phyloP scores from a whole-genome alignment of 2,329 filamentous ascomycete species.

The Cercospora nicotianae region DNA sequence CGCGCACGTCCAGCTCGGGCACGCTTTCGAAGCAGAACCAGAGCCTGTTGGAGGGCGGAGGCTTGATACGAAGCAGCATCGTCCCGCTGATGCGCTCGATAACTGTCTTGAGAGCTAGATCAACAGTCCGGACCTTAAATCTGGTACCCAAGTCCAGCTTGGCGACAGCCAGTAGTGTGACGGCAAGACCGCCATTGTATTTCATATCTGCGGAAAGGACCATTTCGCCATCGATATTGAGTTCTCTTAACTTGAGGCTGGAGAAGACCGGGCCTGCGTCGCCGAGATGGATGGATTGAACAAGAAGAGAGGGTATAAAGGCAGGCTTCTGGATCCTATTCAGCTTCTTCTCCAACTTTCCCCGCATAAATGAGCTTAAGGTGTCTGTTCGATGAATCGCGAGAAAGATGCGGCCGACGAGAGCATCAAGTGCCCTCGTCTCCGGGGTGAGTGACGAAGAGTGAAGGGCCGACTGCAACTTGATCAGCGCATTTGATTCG shows the following conservation, averaged over 20 bases:
- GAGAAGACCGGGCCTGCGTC: slow-evolving; percentile 85
- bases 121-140: slow-evolving; percentile 88
- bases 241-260: slow-evolving; percentile 81
- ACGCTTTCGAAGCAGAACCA: slow-evolving; percentile 95
- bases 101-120: slow-evolving; percentile 81
- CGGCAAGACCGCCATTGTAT: slow-evolving; percentile 83
- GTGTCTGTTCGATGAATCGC: slow-evolving; percentile 82
- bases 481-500: slow-evolving; percentile 82
- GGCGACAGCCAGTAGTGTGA: slow-evolving; percentile 90
- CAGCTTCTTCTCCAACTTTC: slow-evolving; percentile 95
- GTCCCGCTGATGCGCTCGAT: slow-evolving; percentile 85
- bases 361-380: slow-evolving; percentile 73
- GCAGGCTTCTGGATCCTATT: slow-evolving; percentile 87
- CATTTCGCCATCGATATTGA: slow-evolving; percentile 89
- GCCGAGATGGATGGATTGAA: slow-evolving; percentile 81
- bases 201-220: slow-evolving; percentile 82
- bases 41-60: slow-evolving; percentile 90
- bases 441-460: slow-evolving; percentile 80
- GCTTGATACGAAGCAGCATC: slow-evolving; percentile 81
- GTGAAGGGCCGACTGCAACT: slow-evolving; percentile 84
- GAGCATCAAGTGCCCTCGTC: slow-evolving; percentile 88
- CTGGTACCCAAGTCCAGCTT: slow-evolving; percentile 85
- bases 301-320: slow-evolving; percentile 81
- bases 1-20: slow-evolving; percentile 89
- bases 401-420: slow-evolving; percentile 85